Evolutionary conservation across 768 basidiomycete species (phyloP), one percentile per base, ranked within the genome.

Genomic region (Agaricus sinodeliciosus): DNA sequence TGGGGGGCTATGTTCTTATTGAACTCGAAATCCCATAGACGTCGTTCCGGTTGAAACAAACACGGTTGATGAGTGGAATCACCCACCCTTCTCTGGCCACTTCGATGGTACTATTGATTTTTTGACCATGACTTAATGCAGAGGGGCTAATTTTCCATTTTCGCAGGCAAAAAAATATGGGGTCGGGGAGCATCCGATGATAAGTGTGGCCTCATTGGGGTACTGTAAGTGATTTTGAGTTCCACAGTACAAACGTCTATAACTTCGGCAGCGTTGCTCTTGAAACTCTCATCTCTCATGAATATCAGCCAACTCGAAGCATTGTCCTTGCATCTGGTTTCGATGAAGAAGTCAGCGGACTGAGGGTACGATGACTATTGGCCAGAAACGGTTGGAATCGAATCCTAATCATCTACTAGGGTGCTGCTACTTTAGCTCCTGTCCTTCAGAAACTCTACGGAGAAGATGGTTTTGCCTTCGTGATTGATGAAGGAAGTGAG

Each of bases 401-500:
- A 36, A 4, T 35, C 15, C 27, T 40, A 40, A 54, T 18, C 42
- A 3, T 50, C 15, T 18, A 4, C 25, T 55, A 87, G 81, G 85
- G 85, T 28, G 86, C 84, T 8, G 65, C 64, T 22, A 60, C 62
- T 3, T 69, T 87, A 37, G 71, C 72, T 0, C 60, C 68, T 9
- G 69, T 69, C 43, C 67, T 96, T 27, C 63, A 80, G 43, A 58
- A 73, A 2, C 74, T 71, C 13, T 94, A 89, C 62, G 93, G 92
- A 34, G 63, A 78, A 55, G 67, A 91, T 60, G 77, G 80, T 4
- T 82, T 91, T 62, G 81, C 87, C 0, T 74, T 95, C 63, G 65
- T 96, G 43, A 74, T 97, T 31, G 94, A 97, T 62, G 94, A 97
- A 72, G 93, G 94, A 31, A 80, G 90, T 83, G 65, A 60, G 71